Percentiles rank a stretch among this genome's conserved stretches.
phyloP scores from a whole-genome alignment of 352 stramenopile genomes.

The Halophytophthora polymorphica region DNA sequence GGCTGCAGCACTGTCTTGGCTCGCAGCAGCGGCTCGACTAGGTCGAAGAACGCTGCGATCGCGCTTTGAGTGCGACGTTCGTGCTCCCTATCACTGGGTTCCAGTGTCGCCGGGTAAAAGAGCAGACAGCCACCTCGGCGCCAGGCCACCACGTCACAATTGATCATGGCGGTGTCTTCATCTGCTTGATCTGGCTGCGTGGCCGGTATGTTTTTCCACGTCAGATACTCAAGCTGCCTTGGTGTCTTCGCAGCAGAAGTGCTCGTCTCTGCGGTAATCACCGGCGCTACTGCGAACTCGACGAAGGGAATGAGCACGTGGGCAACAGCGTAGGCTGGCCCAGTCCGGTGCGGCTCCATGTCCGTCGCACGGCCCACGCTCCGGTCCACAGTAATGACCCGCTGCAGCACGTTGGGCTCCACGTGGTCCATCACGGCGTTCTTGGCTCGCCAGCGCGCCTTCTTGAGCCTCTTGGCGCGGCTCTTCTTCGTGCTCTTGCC shows the following conservation, averaged over 20 bases:
- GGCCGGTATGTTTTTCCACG: slow-evolving; percentile 20
- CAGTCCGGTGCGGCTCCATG: slow-evolving; percentile 18
- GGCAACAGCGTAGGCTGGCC: background rate
- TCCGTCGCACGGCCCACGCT: slow-evolving; percentile 3
- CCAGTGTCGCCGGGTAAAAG: slow-evolving; percentile 25
- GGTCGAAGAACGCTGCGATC: slow-evolving; percentile 22
- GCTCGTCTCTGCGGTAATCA: slow-evolving; percentile 5
- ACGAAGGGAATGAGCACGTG: slow-evolving; percentile 19
- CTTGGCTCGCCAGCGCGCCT: slow-evolving; percentile 7
- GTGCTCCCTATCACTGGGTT: slow-evolving; percentile 9
- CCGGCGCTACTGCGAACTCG: slow-evolving; percentile 6
- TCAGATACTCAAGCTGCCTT: slow-evolving; percentile 14
- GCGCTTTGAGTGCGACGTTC: slow-evolving; percentile 5
- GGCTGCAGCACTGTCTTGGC: slow-evolving; percentile 17
- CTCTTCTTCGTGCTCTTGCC: slow-evolving; percentile 20
- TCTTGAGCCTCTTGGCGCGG: slow-evolving; percentile 7
- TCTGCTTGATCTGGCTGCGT: background rate
- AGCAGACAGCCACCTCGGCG: slow-evolving; percentile 25
- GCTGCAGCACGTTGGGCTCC: slow-evolving; percentile 34
- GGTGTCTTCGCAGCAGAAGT: background rate
- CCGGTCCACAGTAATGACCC: slow-evolving; percentile 17
- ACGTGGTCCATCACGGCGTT: slow-evolving; percentile 44
- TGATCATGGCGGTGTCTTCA: slow-evolving; percentile 2
- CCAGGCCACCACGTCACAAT: slow-evolving; percentile 25
- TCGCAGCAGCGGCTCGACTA: slow-evolving; percentile 25